Conservation (phyloP, 768 basidiomycete genomes). For the Naganishia onofrii region DNA sequence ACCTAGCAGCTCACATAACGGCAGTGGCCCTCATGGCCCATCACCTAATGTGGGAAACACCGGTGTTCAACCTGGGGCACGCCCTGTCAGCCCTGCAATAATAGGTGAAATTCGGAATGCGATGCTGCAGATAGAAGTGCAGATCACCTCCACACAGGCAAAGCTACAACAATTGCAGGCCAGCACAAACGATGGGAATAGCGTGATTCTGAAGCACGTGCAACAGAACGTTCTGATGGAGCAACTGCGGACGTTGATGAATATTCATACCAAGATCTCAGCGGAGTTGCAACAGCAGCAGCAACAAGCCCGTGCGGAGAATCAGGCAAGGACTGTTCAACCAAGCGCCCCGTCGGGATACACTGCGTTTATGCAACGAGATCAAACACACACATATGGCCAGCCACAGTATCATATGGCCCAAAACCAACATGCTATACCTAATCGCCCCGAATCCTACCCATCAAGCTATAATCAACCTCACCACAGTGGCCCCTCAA, state of each 20-base stretch:
- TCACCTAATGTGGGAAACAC: not conserved
- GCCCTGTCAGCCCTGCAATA: not conserved
- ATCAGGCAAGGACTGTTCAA: not conserved
- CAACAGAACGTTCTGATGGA: constrained; percentile 7
- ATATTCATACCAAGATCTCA: constrained; percentile 11
- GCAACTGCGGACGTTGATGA: constrained; percentile 6
- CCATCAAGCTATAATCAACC: too few species aligned
- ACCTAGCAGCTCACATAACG: not conserved
- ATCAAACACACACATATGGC: not conserved
- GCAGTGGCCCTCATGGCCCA: not conserved
- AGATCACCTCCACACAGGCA: not conserved
- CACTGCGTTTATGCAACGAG: not conserved
- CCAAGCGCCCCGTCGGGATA: not conserved
- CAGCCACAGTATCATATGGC: not conserved
- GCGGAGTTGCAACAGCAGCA: not conserved
- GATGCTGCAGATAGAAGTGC: not conserved
- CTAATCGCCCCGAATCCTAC: too few species aligned
- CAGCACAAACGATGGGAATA: not conserved
- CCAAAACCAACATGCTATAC: too few species aligned
- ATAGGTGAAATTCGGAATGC: constrained; percentile 1
- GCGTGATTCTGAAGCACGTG: constrained; percentile 10
- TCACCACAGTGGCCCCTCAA: too few species aligned
- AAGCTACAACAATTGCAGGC: constrained; percentile 5
- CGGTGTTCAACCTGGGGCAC: not conserved
- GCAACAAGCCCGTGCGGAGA: not conserved